These are phyloP conservation scores for Fusarium torulosum DNA, from an alignment of 2,329 filamentous ascomycete species.

Conservation along the genomic window DNA sequence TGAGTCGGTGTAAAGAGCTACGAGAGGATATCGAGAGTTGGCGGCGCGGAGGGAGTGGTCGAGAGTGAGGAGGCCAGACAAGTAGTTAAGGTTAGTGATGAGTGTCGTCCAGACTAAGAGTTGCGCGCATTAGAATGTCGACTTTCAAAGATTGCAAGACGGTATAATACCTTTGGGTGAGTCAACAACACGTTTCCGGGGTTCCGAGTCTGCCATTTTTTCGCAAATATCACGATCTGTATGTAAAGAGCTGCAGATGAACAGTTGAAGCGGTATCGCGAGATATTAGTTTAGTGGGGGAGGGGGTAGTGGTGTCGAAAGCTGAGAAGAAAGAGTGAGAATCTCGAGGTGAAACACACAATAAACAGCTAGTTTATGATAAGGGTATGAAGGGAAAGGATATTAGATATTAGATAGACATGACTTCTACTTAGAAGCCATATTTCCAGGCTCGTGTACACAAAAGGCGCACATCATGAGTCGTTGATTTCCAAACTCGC, in stretches of 20 bases:
- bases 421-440: neutral
- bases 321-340: neutral
- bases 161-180: slow-evolving; percentile 54
- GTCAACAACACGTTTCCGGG: slow-evolving; percentile 52
- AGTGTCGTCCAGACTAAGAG: slow-evolving; percentile 83
- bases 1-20: slow-evolving; percentile 84
- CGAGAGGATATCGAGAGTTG: slow-evolving; percentile 78
- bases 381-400: neutral
- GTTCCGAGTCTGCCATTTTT: slow-evolving; percentile 40
- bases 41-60: slow-evolving; percentile 78
- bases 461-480: slow-evolving; percentile 20
- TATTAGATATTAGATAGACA: neutral
- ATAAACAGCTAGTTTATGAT: neutral
- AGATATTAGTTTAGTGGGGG: slow-evolving; percentile 16
- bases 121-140: slow-evolving; percentile 14
- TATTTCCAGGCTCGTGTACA: neutral
- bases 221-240: neutral
- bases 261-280: slow-evolving; percentile 1
- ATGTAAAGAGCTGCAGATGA: slow-evolving; percentile 1
- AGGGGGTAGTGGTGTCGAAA: slow-evolving; percentile 19
- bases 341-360: neutral
- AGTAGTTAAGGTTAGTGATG: slow-evolving; percentile 86
- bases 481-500: slow-evolving; percentile 23
- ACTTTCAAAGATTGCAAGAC: neutral
- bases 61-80: slow-evolving; percentile 85